Evolutionary conservation across 1,139 yeast species (phyloP), one percentile per base, ranked within the genome.

Genomic region (Geotrichum aggregatum): DNA sequence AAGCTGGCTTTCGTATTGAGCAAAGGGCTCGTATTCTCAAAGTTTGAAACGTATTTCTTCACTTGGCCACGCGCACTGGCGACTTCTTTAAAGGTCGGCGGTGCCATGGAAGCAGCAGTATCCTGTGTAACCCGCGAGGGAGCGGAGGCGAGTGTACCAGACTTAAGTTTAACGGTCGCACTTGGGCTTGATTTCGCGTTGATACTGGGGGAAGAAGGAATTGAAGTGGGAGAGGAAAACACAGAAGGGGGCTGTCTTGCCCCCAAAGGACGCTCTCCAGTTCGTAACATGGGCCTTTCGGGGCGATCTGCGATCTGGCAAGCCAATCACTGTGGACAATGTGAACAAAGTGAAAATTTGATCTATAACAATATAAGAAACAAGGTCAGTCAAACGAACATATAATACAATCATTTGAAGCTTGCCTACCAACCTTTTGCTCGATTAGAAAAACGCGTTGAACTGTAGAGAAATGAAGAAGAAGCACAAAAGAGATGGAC

Each of bases 221-320:
- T 19, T n/a, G 52, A 28, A 18, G 43, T 28, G 28, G 34, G 34
- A 31, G 48, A 11, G 18, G 34, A 14, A 14, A 36, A 45, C 31
- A 36, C 30, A 13, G 24, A 26, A 28, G 48, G 48, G 41, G 39
- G 46, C 30, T 33, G n/a, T 28, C 52, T 36, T 18, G 44, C 48
- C 24, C 52, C 52, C 22, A 28, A 28, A 30, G 52, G 52, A 6
- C 52, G 35, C 11, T 49, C 48, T n/a, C 41, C 48, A 7, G 48
- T 26, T 49, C 48, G 21, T n/a, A 8, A 43, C 48, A 48, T 45
- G 21, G 16, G 39, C 36, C 36, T 34, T n/a, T 24, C 28, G 28
- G 28, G 28, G 28, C 28, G 28, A 24, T 24, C 8, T 24, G 28
- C 28, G 28, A 24, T 5, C 28, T n/a, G n/a, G n/a, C n/a, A n/a